These are phyloP conservation scores for Talaromyces nanjingensis DNA, from an alignment of 495 filamentous ascomycete species.

Conservation along the genomic window DNA sequence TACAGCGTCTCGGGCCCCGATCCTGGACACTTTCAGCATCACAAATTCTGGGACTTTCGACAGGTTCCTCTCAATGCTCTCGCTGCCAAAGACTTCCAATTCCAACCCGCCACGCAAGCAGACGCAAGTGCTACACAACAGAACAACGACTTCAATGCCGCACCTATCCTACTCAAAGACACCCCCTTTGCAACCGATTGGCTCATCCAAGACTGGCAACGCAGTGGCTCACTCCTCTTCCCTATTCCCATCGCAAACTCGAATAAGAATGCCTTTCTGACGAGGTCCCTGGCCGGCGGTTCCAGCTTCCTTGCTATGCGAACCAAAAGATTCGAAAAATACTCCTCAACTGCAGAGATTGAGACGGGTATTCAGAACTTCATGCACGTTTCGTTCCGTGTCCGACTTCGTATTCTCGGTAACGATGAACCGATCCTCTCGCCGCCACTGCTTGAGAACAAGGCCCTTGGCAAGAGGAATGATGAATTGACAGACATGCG, in stretches of 20 bases:
- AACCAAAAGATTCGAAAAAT: slow-evolving; percentile 46
- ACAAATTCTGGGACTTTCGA: slow-evolving; percentile 66
- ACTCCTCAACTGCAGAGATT: slow-evolving; percentile 60
- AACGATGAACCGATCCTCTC: slow-evolving; percentile 11
- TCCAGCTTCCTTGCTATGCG: slow-evolving; percentile 55
- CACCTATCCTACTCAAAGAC: slow-evolving; percentile 24
- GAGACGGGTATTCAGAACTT: slow-evolving; percentile 47
- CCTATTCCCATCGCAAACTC: slow-evolving; percentile 54
- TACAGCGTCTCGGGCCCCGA: slow-evolving; percentile 31
- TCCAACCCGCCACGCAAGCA: slow-evolving; percentile 23
- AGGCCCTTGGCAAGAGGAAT: neutral
- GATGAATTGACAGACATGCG: neutral
- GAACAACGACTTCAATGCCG: neutral
- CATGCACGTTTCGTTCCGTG: slow-evolving; percentile 55
- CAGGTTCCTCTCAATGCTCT: slow-evolving; percentile 18
- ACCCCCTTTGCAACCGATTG: slow-evolving; percentile 44
- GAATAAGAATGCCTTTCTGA: slow-evolving; percentile 59
- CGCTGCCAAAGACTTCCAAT: slow-evolving; percentile 19
- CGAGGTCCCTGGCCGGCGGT: slow-evolving; percentile 22
- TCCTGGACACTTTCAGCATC: slow-evolving; percentile 51
- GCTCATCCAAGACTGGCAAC: slow-evolving; percentile 54
- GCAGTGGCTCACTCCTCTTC: slow-evolving; percentile 33
- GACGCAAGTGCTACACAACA: slow-evolving; percentile 19
- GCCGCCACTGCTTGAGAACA: slow-evolving; percentile 9
- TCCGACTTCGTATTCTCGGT: slow-evolving; percentile 41